A percentile compares a stretch with the other conserved stretches of the same genome.
Evolutionary conservation across 257 asterid species (phyloP).

Genomic region (Nicotiana sylvestris): DNA sequence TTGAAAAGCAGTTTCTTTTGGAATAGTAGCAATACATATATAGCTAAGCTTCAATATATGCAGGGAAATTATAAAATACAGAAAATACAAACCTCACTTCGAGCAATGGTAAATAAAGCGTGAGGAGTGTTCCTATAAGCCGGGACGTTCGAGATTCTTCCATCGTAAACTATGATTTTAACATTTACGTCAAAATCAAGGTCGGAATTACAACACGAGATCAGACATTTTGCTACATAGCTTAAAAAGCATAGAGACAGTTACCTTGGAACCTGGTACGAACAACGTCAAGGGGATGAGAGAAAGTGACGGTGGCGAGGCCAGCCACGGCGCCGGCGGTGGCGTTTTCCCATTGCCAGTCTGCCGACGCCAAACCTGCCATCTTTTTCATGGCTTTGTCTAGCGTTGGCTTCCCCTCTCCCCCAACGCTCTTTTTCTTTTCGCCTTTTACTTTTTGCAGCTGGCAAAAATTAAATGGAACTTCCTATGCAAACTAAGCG

Average conservation of each 20-base stretch:
- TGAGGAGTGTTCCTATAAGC: constrained; percentile 78
- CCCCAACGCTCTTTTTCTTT: background rate
- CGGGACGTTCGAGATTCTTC: constrained; percentile 56
- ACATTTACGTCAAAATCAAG: background rate
- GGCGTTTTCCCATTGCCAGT: constrained; percentile 97
- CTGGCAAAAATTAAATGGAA: background rate
- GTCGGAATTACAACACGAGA: background rate
- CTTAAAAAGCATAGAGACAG: background rate
- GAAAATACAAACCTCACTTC: constrained; percentile 63
- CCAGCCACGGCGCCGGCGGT: constrained; percentile 90
- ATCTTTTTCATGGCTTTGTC: constrained; percentile 5
- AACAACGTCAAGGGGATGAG: constrained; percentile 94
- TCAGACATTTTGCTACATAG: background rate
- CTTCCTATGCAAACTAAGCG: background rate
- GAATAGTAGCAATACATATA: background rate
- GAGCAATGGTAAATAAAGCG: constrained; percentile 81
- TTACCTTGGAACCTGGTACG: constrained; percentile 96
- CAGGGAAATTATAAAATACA: background rate
- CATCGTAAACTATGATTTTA: constrained; percentile 59
- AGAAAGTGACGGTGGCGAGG: constrained; percentile 69
- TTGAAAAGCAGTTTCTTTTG: background rate
- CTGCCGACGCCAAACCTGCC: constrained; percentile 48
- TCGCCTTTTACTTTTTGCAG: background rate
- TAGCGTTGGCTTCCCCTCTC: background rate
- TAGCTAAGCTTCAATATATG: background rate